Evolutionary conservation across 306 rosid genomes (phyloP).

Genomic region (Oemleria cerasiformis): DNA sequence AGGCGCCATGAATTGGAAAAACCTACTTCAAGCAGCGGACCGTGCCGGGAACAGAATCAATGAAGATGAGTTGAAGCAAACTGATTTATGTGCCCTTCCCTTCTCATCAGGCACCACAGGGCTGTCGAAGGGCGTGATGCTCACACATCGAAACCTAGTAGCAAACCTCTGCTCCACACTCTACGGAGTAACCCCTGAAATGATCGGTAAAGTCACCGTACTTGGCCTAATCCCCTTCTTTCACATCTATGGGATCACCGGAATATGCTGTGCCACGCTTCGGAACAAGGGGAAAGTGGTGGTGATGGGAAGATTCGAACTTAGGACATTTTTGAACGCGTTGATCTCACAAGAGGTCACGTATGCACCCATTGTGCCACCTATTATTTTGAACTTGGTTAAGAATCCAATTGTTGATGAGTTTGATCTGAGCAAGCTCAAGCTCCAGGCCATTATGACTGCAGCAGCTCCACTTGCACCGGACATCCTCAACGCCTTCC

Average conservation of each 20-base stretch:
- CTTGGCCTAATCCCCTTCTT: slow-evolving; percentile 82
- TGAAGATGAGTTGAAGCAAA: slow-evolving; percentile 45
- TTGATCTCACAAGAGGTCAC: slow-evolving; percentile 71
- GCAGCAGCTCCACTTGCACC: slow-evolving; percentile 98
- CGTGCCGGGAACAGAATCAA: slow-evolving; percentile 33
- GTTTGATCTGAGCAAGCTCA: slow-evolving; percentile 74
- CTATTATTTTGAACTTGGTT: slow-evolving; percentile 73
- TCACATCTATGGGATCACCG: slow-evolving; percentile 89
- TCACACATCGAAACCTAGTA: slow-evolving; percentile 66
- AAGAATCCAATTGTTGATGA: slow-evolving; percentile 78
- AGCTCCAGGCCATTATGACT: slow-evolving; percentile 79
- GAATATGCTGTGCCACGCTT: slow-evolving; percentile 87
- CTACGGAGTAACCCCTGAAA: slow-evolving; percentile 48
- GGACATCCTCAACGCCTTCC: slow-evolving; percentile 60
- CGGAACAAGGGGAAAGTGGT: slow-evolving; percentile 84
- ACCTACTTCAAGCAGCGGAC: slow-evolving; percentile 75
- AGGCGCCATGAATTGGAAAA: slow-evolving; percentile 70
- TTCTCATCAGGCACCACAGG: slow-evolving; percentile 98
- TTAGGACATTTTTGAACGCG: slow-evolving; percentile 63
- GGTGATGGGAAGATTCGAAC: slow-evolving; percentile 80
- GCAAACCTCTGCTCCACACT: slow-evolving; percentile 90
- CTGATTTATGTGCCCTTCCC: slow-evolving; percentile 85
- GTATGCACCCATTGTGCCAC: slow-evolving; percentile 91
- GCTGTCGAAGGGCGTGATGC: slow-evolving; percentile 89
- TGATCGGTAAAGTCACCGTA: slow-evolving; percentile 71